phyloP scores from a whole-genome alignment of 2,329 filamentous ascomycete genomes.

The Teratosphaeria viscida region DNA sequence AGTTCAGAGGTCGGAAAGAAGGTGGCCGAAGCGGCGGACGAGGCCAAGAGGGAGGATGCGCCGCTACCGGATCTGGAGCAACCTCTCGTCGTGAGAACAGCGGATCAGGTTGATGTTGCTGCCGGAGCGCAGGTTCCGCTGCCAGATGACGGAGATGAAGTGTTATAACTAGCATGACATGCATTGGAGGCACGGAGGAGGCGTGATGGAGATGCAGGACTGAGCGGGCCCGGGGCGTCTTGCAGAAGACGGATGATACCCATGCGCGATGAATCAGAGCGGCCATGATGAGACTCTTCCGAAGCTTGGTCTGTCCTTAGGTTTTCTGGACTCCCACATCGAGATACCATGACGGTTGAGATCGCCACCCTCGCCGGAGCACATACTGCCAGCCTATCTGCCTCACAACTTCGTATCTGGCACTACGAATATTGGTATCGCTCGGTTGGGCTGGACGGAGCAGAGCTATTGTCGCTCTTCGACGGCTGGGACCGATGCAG shows the following conservation, averaged over 20 bases:
- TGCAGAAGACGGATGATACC: not conserved
- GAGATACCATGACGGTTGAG: not conserved
- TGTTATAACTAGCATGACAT: not conserved
- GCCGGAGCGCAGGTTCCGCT: not conserved
- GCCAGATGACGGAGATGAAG: not conserved
- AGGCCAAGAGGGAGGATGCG: constrained; percentile 3
- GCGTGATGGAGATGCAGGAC: not conserved
- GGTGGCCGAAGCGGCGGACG: constrained; percentile 1
- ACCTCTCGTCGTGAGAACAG: not conserved
- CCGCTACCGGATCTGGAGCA: constrained; percentile 1
- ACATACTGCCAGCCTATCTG: not conserved
- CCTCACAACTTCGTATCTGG: not conserved
- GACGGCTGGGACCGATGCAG: not conserved
- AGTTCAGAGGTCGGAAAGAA: constrained; percentile 4
- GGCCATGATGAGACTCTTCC: not conserved
- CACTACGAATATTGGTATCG: not conserved
- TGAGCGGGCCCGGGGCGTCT: no score
- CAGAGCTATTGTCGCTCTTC: not conserved
- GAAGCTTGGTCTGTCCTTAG: not conserved
- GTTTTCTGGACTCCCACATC: not conserved
- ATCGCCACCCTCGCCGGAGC: not conserved
- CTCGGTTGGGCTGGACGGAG: not conserved
- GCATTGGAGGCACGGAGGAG: not conserved
- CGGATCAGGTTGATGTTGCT: not conserved
- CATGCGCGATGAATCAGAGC: not conserved